Percentiles rank a stretch among this genome's conserved stretches.
Conservation (phyloP, 2,329 filamentous ascomycete species). For the Myriosclerotinia scirpicola region DNA sequence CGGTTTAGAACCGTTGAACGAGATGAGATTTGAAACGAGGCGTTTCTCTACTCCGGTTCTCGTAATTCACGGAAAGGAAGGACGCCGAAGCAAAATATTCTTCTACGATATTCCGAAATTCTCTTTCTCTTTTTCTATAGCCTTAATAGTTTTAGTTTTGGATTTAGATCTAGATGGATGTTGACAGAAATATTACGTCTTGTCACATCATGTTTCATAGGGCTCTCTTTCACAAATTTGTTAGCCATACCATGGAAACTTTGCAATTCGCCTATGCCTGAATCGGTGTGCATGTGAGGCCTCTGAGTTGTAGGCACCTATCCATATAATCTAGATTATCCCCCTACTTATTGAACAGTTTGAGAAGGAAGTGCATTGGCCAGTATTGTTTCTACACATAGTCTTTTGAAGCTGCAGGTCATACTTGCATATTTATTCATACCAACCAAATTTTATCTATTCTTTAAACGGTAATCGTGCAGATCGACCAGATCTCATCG, state of each 20-base stretch:
- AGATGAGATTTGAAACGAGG: not conserved
- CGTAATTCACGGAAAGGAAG: not conserved
- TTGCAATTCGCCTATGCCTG: not conserved
- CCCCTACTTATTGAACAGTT: not conserved
- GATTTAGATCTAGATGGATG: not conserved
- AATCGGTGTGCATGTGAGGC: not conserved
- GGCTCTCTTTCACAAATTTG: not conserved
- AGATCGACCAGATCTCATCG: not conserved
- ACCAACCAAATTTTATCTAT: not conserved
- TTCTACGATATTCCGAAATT: not conserved
- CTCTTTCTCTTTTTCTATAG: not conserved
- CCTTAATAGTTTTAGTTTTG: not conserved
- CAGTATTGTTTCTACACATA: conserved; percentile 5
- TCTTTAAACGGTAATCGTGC: too few species aligned
- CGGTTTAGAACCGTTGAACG: not conserved
- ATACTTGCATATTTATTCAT: conserved; percentile 10
- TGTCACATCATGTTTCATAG: conserved; percentile 7
- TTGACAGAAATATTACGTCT: not conserved
- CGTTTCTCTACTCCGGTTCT: conserved; percentile 1
- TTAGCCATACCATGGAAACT: not conserved
- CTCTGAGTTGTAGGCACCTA: not conserved
- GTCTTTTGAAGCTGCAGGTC: not conserved
- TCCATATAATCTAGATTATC: conserved; percentile 15
- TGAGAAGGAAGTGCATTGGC: not conserved
- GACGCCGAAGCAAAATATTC: not conserved